Evolutionary conservation across 1,284 basidiomycete genomes (phyloP).

Genomic region (Singerocomus rubriflavus): DNA sequence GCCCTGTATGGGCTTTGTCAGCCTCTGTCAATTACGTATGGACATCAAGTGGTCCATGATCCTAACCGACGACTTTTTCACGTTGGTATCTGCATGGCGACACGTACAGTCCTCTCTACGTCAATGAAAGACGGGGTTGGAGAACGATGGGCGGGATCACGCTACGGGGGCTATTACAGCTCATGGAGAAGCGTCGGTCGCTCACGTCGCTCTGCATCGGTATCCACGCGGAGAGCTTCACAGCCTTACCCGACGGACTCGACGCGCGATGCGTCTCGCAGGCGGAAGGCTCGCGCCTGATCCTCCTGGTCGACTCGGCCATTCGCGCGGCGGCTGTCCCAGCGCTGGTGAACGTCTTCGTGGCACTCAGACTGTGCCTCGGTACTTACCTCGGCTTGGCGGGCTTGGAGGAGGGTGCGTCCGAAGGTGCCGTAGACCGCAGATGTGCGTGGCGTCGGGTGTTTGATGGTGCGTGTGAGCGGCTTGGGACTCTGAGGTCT

Average conservation of each 20-base stretch:
- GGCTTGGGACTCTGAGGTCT: not conserved
- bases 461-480: not conserved
- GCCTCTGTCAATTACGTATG: not conserved
- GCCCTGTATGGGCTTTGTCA: conserved; percentile 1
- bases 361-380: not conserved
- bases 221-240: not conserved
- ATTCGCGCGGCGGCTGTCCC: not conserved
- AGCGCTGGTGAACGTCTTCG: not conserved
- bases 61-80: conserved; percentile 1
- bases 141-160: conserved; percentile 1
- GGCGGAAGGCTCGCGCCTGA: not conserved
- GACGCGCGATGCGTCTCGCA: not conserved
- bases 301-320: not conserved
- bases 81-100: conserved; percentile 3
- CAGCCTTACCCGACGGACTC: not conserved
- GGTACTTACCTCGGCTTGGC: not conserved
- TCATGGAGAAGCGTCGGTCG: not conserved
- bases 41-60: conserved; percentile 1
- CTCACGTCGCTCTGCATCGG: not conserved
- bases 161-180: not conserved
- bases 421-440: too few species aligned
- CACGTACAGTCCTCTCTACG: not conserved
- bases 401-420: too few species aligned
- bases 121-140: conserved; percentile 6
- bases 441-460: not conserved